Evolutionary conservation across 225 moss, liverwort and hornwort genomes (phyloP), one percentile per base, ranked within the genome.

Genomic region (Neckera pumila): DNA sequence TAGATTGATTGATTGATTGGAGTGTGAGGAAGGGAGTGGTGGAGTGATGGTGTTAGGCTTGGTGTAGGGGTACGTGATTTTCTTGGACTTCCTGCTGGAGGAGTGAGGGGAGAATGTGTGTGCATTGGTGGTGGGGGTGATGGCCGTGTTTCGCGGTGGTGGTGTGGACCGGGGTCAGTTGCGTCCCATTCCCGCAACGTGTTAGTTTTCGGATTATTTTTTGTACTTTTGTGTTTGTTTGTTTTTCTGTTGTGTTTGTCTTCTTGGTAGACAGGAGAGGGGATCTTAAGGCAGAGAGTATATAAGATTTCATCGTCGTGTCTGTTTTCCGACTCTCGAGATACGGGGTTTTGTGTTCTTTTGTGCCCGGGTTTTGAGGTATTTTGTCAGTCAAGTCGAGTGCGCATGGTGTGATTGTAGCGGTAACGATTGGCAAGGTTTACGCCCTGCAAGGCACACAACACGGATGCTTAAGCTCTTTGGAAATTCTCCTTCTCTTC

Each of bases 111-210:
- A 69, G 80, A 87, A 70, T 87, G 87, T 80, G n/a, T 59, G 70
- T n/a, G 28, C 22, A 80, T 59, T 70, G 86, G 34, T 87, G 80
- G 70, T 80, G 83, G 79, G 22, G 82, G 80, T 28, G 67, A 69
- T 67, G 54, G 84, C 87, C 87, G 80, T 84, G 84, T 58, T 86
- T 64, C 70, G 71, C 71, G 71, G 60, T n/a, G 47, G 81, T 59
- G 87, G 80, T 73, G 72, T 81, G 49, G 87, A 30, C 86, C 27
- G 18, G 59, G 80, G 60, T 49, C 34, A 58, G 73, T 89, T 89
- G 79, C 91, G 91, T 86, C 62, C 40, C 65, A 43, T 33, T 79
- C 36, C 83, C 89, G 89, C 86, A 86, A 89, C 84, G 86, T 86
- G 73, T 59, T 87, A 51, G 60, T 69, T 36, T 81, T 33, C 34